Percentiles rank a stretch among this genome's conserved stretches.
Conservation (phyloP, 1,284 basidiomycete species). For the Ustilago curta region DNA sequence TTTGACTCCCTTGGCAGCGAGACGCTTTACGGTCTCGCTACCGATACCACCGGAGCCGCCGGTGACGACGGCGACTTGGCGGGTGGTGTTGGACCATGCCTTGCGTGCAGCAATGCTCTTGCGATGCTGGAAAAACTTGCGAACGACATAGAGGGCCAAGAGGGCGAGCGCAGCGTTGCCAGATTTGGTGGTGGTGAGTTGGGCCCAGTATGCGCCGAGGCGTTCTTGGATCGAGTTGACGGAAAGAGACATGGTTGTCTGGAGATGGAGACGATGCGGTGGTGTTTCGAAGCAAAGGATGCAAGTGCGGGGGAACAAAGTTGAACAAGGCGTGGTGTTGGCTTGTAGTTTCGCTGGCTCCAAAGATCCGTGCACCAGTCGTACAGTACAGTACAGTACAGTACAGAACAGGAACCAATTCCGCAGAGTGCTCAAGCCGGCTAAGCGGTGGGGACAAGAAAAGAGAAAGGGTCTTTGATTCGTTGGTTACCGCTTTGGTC, state of each 20-base stretch:
- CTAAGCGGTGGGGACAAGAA: no score
- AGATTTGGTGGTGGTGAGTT: conserved; percentile 28
- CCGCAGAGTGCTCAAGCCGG: no score
- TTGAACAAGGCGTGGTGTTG: no score
- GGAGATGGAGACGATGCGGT: background rate
- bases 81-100: conserved; percentile 52
- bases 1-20: conserved; percentile 48
- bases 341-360: no score
- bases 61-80: conserved; percentile 65
- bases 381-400: no score
- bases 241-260: conserved; percentile 28
- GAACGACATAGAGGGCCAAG: conserved; percentile 30
- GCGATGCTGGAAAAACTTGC: conserved; percentile 23
- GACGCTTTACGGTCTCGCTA: conserved; percentile 55
- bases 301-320: background rate
- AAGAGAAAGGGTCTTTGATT: background rate
- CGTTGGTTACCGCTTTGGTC: background rate
- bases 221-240: conserved; percentile 28
- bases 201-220: conserved; percentile 28
- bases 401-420: no score
- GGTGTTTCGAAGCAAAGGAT: conserved; percentile 3
- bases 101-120: conserved; percentile 38
- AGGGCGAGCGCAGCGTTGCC: conserved; percentile 29
- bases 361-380: no score
- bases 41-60: conserved; percentile 68